Evolutionary conservation across 2,329 filamentous ascomycete genomes (phyloP).

Genomic region (Drechslerella stenobrocha): DNA sequence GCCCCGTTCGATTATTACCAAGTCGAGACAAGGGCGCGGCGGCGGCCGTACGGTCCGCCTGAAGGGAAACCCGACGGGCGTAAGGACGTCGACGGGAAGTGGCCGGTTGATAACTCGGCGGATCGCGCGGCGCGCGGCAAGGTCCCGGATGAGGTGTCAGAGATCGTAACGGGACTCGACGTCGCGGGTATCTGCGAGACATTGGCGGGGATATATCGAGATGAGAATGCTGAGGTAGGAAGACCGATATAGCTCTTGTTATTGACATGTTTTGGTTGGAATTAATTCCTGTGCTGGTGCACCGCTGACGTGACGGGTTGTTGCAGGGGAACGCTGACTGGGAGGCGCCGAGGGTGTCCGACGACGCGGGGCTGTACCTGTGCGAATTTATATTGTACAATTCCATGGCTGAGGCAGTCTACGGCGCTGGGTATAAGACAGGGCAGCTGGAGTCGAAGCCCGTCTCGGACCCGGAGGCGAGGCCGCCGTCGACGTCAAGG

Average conservation of each 20-base stretch:
- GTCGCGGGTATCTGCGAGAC: constrained; percentile 24
- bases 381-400: constrained; percentile 45
- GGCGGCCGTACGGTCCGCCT: constrained; percentile 21
- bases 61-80: constrained; percentile 14
- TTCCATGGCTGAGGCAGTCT: constrained; percentile 31
- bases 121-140: constrained; percentile 25
- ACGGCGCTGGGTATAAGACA: constrained; percentile 28
- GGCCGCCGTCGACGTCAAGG: constrained; percentile 27
- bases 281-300: not conserved
- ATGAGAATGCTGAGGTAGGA: too few relatives aligned
- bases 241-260: constrained; percentile 8
- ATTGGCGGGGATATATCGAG: constrained; percentile 19
- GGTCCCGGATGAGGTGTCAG: constrained; percentile 23
- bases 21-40: constrained; percentile 33
- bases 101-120: constrained; percentile 18
- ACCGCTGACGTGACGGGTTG: not conserved
- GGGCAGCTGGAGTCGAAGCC: constrained; percentile 34
- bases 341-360: constrained; percentile 13
- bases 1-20: constrained; percentile 21
- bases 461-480: constrained; percentile 14
- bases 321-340: constrained; percentile 21
- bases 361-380: constrained; percentile 34
- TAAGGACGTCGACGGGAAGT: constrained; percentile 30
- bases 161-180: constrained; percentile 29
- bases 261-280: too few relatives aligned